These are phyloP conservation scores for Elaeis oleifera DNA, from an alignment of 202 grass and related monocot species.

Conservation along the genomic window DNA sequence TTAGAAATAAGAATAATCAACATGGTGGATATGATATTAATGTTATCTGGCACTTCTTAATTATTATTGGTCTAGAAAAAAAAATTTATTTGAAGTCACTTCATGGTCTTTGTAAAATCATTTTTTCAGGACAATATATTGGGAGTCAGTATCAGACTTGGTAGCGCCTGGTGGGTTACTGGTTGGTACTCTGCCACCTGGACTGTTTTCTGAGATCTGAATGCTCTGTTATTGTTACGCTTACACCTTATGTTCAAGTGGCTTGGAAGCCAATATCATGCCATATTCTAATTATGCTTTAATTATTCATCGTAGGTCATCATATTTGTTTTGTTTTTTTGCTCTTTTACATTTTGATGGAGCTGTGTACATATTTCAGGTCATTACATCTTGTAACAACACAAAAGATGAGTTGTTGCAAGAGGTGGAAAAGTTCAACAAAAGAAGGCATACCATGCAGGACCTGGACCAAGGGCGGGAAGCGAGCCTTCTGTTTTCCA, in stretches of 20 bases:
- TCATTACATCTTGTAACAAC: slow-evolving; percentile 86
- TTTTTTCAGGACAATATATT: slow-evolving; percentile 64
- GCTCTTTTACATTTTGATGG: too few relatives aligned
- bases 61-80: neutral
- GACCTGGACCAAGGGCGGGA: slow-evolving; percentile 20
- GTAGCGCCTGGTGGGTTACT: slow-evolving; percentile 65
- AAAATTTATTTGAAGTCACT: neutral
- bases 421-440: slow-evolving; percentile 71
- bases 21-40: too few relatives aligned
- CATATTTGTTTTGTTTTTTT: too few relatives aligned
- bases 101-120: neutral
- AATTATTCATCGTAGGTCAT: too few relatives aligned
- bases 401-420: slow-evolving; percentile 81
- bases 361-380: slow-evolving; percentile 29
- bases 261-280: too few relatives aligned
- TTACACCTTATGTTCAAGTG: too few relatives aligned
- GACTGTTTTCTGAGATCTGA: neutral
- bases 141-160: slow-evolving; percentile 77
- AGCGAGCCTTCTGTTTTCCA: slow-evolving; percentile 35
- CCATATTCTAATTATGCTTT: too few relatives aligned
- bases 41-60: too few relatives aligned
- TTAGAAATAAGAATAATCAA: too few relatives aligned
- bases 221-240: neutral
- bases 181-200: slow-evolving; percentile 43
- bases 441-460: slow-evolving; percentile 25